phyloP scores from a whole-genome alignment of 1,284 basidiomycete genomes.

The Tilletia caries region DNA sequence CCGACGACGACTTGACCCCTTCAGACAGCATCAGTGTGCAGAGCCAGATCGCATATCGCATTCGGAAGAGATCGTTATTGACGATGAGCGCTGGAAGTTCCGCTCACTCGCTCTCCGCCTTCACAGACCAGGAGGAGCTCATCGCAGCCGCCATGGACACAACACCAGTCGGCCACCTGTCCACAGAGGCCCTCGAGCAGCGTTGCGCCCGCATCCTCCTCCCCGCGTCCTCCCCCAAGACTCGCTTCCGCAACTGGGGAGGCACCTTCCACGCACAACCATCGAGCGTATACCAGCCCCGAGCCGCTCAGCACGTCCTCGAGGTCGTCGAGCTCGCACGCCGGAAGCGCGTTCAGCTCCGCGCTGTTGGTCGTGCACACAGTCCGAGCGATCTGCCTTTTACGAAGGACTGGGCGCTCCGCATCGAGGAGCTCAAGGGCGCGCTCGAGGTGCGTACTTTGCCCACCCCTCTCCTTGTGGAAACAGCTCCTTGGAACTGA shows the following conservation, averaged over 20 bases:
- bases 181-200: slow-evolving; percentile 60
- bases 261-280: slow-evolving; percentile 58
- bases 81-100: too few species aligned
- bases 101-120: not conserved
- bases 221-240: slow-evolving; percentile 56
- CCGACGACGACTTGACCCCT: too few species aligned
- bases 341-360: slow-evolving; percentile 68
- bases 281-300: slow-evolving; percentile 69
- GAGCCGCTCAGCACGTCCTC: slow-evolving; percentile 68
- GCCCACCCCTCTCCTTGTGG: not conserved
- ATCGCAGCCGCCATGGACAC: not conserved
- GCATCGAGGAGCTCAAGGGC: slow-evolving; percentile 48
- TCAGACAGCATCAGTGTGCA: too few species aligned
- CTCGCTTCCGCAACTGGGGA: slow-evolving; percentile 60
- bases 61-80: too few species aligned
- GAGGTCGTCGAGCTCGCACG: slow-evolving; percentile 79
- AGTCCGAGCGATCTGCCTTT: slow-evolving; percentile 76
- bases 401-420: slow-evolving; percentile 48
- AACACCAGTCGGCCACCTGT: not conserved
- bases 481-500: slow-evolving; percentile 9
- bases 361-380: slow-evolving; percentile 85
- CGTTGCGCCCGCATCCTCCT: slow-evolving; percentile 69
- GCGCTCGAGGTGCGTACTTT: slow-evolving; percentile 23
- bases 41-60: too few species aligned
- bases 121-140: slow-evolving; percentile 3